Evolutionary conservation across 768 basidiomycete species (phyloP), one percentile per base, ranked within the genome.

Genomic region (Pholiota microspora): DNA sequence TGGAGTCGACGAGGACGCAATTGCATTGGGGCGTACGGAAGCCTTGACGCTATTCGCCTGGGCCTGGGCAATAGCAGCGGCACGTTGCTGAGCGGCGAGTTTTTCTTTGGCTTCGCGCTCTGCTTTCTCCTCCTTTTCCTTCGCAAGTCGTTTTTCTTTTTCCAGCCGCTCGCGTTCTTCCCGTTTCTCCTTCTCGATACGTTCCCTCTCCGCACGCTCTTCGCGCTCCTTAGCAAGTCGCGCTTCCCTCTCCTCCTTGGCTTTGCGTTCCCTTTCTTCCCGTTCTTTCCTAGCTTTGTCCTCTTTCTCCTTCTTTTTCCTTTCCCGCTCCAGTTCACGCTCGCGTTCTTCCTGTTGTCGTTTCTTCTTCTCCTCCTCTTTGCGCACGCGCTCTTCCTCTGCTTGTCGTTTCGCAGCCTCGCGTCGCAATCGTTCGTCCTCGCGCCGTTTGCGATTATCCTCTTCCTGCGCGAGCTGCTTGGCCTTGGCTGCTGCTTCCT

Each of bases 341-440:
- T 92, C 89, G 62, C 86, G 85, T 70, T 94, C 91, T 63, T 93
- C 89, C 32, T 85, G 81, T 55, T 84, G 70, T 23, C 90, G 85
- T 66, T 85, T 84, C 53, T 88, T 83, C 62, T 72, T 75, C 67
- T 95, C 92, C 69, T 97, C 94, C 40, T 94, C 93, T 65, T 87
- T 91, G 53, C 85, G 81, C 38, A 79, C 74, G 62, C 82, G 86
- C 70, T 95, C 94, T 65, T 96, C 94, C 55, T 94, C 92, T 25
- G 81, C 81, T 49, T 80, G 84, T 67, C 87, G 87, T 55, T 86
- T 85, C 54, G 79, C 78, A 47, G 84, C 81, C 64, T 98, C 95
- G 18, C 89, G 85, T 59, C 80, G 81, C 2, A 72, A 70, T n/a
- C 89, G 83, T 56, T 97, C 94, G 70, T 98, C 96, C 59, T 97